A percentile compares a stretch with the other conserved stretches of the same genome.
These are phyloP conservation scores for Lactifluus piperatus DNA, from an alignment of 768 basidiomycete genomes.

Conservation along the genomic window DNA sequence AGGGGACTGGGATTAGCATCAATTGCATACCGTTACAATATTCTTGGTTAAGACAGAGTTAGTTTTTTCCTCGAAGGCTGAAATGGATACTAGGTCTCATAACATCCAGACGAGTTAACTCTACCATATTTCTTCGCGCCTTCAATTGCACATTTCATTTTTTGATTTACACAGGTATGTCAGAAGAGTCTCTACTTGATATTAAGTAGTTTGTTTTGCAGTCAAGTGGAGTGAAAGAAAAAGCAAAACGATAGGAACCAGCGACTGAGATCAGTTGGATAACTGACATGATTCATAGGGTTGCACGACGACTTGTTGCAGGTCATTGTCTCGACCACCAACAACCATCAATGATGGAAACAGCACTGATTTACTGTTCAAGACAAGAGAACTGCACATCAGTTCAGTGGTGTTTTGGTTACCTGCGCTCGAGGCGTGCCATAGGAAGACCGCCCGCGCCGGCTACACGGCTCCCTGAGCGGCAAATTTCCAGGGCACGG, in stretches of 20 bases:
- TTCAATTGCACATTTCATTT: not conserved
- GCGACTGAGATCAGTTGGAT: not conserved
- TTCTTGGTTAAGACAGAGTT: slow-evolving; percentile 13
- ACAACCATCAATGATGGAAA: not conserved
- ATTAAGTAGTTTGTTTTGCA: not conserved
- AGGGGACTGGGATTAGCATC: not conserved
- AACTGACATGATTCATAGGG: not conserved
- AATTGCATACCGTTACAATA: not conserved
- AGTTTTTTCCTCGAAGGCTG: slow-evolving; percentile 2
- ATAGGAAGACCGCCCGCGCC: not conserved
- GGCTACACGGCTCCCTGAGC: not conserved
- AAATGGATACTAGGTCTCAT: not conserved
- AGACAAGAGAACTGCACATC: not conserved
- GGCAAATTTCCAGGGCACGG: not conserved
- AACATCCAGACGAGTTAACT: not conserved
- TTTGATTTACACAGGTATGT: not conserved
- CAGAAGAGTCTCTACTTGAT: not conserved
- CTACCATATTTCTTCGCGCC: not conserved
- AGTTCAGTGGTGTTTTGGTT: not conserved
- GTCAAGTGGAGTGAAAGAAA: not conserved
- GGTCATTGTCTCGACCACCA: not conserved
- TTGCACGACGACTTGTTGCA: not conserved
- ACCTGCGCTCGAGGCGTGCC: not conserved
- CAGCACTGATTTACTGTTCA: not conserved
- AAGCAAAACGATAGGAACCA: not conserved